Percentiles rank a stretch among this genome's conserved stretches.
phyloP scores from a whole-genome alignment of 257 asterid species.

The Petrea volubilis region DNA sequence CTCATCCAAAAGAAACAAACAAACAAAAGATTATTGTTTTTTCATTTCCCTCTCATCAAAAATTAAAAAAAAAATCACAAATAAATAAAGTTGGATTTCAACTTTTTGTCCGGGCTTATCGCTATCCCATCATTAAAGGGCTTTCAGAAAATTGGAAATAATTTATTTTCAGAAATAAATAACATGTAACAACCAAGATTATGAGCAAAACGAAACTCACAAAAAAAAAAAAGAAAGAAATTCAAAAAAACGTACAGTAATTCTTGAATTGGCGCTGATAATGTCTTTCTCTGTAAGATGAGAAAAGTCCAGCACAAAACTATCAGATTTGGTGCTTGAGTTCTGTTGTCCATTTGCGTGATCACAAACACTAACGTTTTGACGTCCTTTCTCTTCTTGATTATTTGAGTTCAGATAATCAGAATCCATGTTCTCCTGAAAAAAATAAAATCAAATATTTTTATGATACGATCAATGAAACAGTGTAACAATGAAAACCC shows the following conservation, averaged over 20 bases:
- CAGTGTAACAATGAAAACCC: constrained; percentile 3
- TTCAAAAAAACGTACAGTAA: constrained; percentile 35
- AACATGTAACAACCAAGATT: too few relatives aligned
- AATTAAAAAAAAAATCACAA: too few relatives aligned
- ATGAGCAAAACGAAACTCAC: neutral
- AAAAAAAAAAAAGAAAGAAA: too few relatives aligned
- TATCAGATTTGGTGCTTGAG: constrained; percentile 27
- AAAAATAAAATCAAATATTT: neutral
- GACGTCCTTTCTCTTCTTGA: constrained; percentile 28
- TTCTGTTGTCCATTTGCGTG: constrained; percentile 22
- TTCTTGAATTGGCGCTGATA: constrained; percentile 44
- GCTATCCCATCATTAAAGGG: too few relatives aligned
- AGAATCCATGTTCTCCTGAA: constrained; percentile 39
- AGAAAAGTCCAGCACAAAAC: constrained; percentile 56
- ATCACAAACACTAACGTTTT: constrained; percentile 34
- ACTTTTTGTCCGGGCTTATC: neutral
- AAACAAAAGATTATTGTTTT: too few relatives aligned
- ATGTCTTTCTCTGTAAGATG: constrained; percentile 43
- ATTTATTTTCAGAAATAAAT: too few relatives aligned
- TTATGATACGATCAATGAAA: neutral
- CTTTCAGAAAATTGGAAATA: neutral
- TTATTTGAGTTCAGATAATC: constrained; percentile 21
- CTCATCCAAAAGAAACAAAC: too few relatives aligned
- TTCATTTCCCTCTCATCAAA: too few relatives aligned
- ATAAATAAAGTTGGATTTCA: neutral